These are phyloP conservation scores for Trametes pubescens DNA, from an alignment of 1,284 basidiomycete species.

Conservation along the genomic window DNA sequence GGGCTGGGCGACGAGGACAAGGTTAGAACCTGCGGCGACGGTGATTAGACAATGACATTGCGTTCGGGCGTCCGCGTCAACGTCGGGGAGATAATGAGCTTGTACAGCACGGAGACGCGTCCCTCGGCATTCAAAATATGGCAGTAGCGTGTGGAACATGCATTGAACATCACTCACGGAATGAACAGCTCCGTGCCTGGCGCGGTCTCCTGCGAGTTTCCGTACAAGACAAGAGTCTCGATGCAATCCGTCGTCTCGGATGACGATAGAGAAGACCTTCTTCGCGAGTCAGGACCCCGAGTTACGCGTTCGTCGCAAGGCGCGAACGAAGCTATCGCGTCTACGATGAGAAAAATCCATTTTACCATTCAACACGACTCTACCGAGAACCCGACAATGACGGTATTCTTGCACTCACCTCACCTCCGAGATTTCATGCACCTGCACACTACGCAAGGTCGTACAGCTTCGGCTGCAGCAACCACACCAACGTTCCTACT, in stretches of 20 bases:
- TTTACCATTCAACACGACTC: no score
- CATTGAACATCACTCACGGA: not conserved
- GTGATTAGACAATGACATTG: conserved; percentile 4
- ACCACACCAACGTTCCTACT: not conserved
- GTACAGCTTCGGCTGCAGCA: not conserved
- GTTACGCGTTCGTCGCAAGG: not conserved
- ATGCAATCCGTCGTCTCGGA: no score
- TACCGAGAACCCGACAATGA: no score
- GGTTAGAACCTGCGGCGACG: not conserved
- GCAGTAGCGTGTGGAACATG: not conserved
- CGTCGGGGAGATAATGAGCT: conserved; percentile 8
- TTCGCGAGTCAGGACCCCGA: not conserved
- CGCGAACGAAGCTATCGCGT: no score
- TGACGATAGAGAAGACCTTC: no score
- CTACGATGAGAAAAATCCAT: no score
- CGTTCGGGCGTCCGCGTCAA: conserved; percentile 3
- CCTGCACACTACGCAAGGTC: no score
- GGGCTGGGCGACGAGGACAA: conserved; percentile 4
- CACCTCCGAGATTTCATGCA: no score
- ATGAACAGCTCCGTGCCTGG: not conserved
- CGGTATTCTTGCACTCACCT: no score
- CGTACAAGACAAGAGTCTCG: not conserved
- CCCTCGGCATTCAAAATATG: not conserved
- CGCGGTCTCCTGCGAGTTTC: not conserved
- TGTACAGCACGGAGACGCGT: not conserved